These are phyloP conservation scores for Coleophoma eucalyptorum DNA, from an alignment of 2,329 filamentous ascomycete species.

Conservation along the genomic window DNA sequence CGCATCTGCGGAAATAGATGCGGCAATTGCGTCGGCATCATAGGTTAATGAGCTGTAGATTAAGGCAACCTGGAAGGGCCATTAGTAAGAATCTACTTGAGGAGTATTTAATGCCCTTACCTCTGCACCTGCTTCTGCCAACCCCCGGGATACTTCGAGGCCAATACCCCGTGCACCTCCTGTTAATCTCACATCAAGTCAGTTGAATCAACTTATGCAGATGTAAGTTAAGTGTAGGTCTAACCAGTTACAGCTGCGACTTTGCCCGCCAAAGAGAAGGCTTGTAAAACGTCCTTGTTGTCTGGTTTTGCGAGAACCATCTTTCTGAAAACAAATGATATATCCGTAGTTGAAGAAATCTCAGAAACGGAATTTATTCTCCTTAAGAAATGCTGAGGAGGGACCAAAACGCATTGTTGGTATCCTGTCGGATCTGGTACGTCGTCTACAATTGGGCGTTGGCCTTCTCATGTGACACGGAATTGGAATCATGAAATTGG, in stretches of 20 bases:
- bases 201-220: too few species aligned
- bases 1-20: conserved; percentile 7
- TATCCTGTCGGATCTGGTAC: too few species aligned
- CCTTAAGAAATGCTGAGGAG: too few species aligned
- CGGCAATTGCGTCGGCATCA: conserved; percentile 21
- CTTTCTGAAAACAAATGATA: conserved; percentile 2
- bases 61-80: conserved; percentile 17
- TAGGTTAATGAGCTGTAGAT: conserved; percentile 20
- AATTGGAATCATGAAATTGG: too few species aligned
- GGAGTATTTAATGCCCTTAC: conserved; percentile 12
- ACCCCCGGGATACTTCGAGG: conserved; percentile 35
- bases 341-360: too few species aligned
- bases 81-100: too few species aligned
- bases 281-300: conserved; percentile 13
- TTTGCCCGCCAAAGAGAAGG: conserved; percentile 30
- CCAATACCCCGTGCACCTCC: conserved; percentile 32
- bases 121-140: conserved; percentile 40
- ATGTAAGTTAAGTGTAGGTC: conserved; percentile 10
- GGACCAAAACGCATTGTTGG: too few species aligned
- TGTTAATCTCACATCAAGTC: too few species aligned
- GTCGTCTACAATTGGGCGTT: too few species aligned
- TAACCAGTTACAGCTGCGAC: conserved; percentile 41
- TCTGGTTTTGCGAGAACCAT: conserved; percentile 5
- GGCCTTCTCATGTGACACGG: too few species aligned
- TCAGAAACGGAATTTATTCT: too few species aligned